Evolutionary conservation across 176 grass and related monocot genomes (phyloP).

Genomic region (Microstegium vimineum): DNA sequence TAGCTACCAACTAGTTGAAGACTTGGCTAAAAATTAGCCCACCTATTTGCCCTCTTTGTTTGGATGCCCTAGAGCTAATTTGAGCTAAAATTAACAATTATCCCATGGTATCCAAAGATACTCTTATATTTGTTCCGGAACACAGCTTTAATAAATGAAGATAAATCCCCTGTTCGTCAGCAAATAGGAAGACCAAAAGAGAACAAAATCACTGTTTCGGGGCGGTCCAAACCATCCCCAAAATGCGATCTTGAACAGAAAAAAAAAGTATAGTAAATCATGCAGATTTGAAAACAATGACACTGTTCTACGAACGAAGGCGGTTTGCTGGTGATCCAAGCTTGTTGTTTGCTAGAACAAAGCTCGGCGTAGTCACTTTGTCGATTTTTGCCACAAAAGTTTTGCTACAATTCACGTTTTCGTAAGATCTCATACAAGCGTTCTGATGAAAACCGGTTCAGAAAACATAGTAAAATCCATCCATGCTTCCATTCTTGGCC

Average conservation of each 20-base stretch:
- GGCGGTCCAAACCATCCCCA: not conserved
- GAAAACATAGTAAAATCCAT: not conserved
- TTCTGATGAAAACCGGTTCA: not conserved
- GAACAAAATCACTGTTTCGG: not conserved
- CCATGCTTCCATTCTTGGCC: not conserved
- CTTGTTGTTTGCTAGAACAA: not conserved
- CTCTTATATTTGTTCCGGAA: not conserved
- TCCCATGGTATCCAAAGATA: no score
- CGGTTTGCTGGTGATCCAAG: not conserved
- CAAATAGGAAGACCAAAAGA: not conserved
- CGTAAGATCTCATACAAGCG: not conserved
- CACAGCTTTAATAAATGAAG: conserved; percentile 22
- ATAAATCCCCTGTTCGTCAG: not conserved
- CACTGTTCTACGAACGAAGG: not conserved
- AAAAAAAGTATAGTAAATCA: not conserved
- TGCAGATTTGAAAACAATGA: not conserved
- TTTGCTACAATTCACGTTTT: not conserved
- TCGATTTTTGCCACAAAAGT: not conserved
- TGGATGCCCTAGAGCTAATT: no score
- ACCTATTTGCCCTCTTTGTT: no score
- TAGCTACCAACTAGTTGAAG: no score
- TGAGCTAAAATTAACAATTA: no score
- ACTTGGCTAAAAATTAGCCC: no score
- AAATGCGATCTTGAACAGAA: not conserved
- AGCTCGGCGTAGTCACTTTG: not conserved